Evolutionary conservation across 495 filamentous ascomycete species (phyloP).

Genomic region (Xanthoparmelia taractica): DNA sequence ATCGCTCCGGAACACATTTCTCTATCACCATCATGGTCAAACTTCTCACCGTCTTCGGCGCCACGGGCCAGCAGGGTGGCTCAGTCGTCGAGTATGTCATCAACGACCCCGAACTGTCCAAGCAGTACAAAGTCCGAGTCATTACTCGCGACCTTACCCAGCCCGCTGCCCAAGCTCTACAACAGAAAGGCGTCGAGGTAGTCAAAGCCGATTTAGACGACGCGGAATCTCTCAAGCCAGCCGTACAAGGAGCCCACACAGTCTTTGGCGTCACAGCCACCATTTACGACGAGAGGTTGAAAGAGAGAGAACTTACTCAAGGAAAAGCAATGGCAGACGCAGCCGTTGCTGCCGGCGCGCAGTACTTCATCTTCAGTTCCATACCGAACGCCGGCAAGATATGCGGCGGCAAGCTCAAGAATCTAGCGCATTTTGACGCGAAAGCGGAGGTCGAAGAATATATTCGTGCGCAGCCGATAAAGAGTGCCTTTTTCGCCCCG

Average conservation of each 20-base stretch:
- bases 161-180: slow-evolving; percentile 35
- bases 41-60: slow-evolving; percentile 49
- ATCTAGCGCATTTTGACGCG: slow-evolving; percentile 38
- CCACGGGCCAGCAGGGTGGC: slow-evolving; percentile 54
- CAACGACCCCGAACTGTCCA: slow-evolving; percentile 37
- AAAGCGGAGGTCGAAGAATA: slow-evolving; percentile 38
- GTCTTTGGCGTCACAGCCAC: slow-evolving; percentile 46
- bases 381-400: slow-evolving; percentile 24
- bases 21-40: slow-evolving; percentile 35
- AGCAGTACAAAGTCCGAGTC: slow-evolving; percentile 44
- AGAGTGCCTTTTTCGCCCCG: slow-evolving; percentile 38
- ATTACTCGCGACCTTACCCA: slow-evolving; percentile 47
- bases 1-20: neutral
- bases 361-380: slow-evolving; percentile 44
- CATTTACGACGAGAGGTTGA: slow-evolving; percentile 26
- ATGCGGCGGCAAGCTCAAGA: slow-evolving; percentile 20
- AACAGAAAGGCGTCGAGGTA: slow-evolving; percentile 39
- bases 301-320: slow-evolving; percentile 43
- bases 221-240: slow-evolving; percentile 34
- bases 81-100: slow-evolving; percentile 46
- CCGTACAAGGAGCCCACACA: slow-evolving; percentile 39
- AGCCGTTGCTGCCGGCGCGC: slow-evolving; percentile 31
- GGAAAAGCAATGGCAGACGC: slow-evolving; percentile 50
- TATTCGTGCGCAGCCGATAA: slow-evolving; percentile 38
- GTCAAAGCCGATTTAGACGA: slow-evolving; percentile 43